A percentile compares a stretch with the other conserved stretches of the same genome.
Evolutionary conservation across 768 basidiomycete species (phyloP).

Genomic region (Dioszegia aurantiaca): DNA sequence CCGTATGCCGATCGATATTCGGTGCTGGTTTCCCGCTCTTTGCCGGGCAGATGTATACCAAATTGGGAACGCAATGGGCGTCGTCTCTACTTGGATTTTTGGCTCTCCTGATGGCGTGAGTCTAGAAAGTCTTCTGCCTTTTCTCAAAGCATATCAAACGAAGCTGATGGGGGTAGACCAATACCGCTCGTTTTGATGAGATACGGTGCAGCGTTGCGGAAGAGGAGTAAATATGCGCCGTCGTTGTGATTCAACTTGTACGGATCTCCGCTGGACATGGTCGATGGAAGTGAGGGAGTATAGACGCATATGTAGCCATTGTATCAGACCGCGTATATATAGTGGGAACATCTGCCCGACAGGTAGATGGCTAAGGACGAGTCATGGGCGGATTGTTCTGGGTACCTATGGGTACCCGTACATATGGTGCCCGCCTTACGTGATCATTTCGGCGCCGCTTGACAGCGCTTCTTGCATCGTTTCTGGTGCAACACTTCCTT

Average conservation of each 20-base stretch:
- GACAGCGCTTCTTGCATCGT: too few relatives aligned
- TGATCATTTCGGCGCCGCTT: too few relatives aligned
- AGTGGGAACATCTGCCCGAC: too few relatives aligned
- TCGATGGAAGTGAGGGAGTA: too few relatives aligned
- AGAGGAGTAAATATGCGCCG: conserved; percentile 41
- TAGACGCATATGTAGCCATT: neutral
- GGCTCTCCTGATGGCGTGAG: conserved; percentile 43
- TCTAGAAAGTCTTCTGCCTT: too few relatives aligned
- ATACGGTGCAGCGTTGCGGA: conserved; percentile 42
- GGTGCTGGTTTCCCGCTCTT: conserved; percentile 52
- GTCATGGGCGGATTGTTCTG: too few relatives aligned
- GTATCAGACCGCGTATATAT: too few relatives aligned
- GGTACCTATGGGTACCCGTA: too few relatives aligned
- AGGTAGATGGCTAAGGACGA: too few relatives aligned
- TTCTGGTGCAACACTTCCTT: too few relatives aligned
- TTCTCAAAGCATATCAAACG: too few relatives aligned
- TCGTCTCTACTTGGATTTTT: conserved; percentile 52
- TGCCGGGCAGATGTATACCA: conserved; percentile 53
- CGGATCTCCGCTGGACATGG: neutral
- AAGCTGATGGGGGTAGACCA: conserved; percentile 22
- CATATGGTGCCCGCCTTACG: too few relatives aligned
- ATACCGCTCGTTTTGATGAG: conserved; percentile 47
- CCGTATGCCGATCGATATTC: conserved; percentile 46
- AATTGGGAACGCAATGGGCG: conserved; percentile 53
- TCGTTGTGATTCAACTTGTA: conserved; percentile 18